A percentile compares a stretch with the other conserved stretches of the same genome.
Conservation (phyloP, 257 asterid species). For the Eustoma russellianum region DNA sequence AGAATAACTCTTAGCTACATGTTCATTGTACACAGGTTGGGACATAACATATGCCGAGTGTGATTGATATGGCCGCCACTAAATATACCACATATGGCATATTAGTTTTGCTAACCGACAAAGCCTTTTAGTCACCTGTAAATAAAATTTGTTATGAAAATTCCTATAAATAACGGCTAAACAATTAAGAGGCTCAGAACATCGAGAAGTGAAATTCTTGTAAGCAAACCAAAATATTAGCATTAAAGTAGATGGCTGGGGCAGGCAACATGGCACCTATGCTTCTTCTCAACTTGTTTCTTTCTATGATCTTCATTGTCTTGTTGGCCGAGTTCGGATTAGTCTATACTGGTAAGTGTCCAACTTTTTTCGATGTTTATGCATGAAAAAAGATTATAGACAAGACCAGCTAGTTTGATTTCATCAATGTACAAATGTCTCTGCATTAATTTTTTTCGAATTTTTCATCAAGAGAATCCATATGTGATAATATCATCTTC, state of each 20-base stretch:
- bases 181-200: background rate
- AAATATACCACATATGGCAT: background rate
- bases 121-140: background rate
- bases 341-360: constrained; percentile 12
- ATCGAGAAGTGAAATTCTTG: background rate
- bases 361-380: no score
- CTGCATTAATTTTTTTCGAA: no score
- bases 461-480: no score
- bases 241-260: constrained; percentile 19
- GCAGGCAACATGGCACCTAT: constrained; percentile 12
- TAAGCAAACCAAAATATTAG: background rate
- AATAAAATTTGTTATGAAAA: background rate
- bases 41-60: no score
- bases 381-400: no score
- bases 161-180: background rate
- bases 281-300: constrained; percentile 6
- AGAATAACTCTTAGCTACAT: no score
- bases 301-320: constrained; percentile 16
- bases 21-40: no score
- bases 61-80: no score
- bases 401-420: no score
- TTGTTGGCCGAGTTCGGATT: constrained; percentile 14
- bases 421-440: no score
- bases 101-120: background rate
- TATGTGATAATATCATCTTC: no score